Conservation (phyloP, 164 flowering plant species). For the Umbilicus rupestris region DNA sequence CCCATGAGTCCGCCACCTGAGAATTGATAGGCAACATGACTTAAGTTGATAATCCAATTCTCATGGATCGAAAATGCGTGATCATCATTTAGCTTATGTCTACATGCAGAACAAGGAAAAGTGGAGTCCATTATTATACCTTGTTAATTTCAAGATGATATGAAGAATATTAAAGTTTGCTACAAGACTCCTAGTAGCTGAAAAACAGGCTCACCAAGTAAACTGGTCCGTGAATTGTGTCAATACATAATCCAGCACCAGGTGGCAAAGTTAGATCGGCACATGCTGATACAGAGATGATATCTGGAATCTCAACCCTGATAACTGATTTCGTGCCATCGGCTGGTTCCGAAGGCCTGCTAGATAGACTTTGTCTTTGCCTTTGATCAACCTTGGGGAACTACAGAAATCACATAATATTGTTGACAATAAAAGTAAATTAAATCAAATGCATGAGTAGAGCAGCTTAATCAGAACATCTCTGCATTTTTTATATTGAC, state of each 20-base stretch:
- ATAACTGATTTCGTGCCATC: constrained; percentile 29
- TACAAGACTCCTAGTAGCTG: not conserved
- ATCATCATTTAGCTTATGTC: too few species aligned
- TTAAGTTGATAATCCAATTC: not conserved
- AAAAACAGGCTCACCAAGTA: constrained; percentile 51
- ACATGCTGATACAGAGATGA: constrained; percentile 77
- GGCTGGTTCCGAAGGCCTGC: constrained; percentile 26
- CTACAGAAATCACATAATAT: constrained; percentile 20
- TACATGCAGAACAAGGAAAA: not conserved
- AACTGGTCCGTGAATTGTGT: constrained; percentile 76
- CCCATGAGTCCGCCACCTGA: constrained; percentile 96
- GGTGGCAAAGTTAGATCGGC: constrained; percentile 93
- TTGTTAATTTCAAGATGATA: too few species aligned
- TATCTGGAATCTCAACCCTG: constrained; percentile 63
- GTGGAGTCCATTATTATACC: too few species aligned
- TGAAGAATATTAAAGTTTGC: too few species aligned
- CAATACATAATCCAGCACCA: constrained; percentile 89
- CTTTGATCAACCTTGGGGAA: constrained; percentile 43
- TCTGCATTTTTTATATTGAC: too few species aligned
- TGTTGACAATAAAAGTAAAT: too few species aligned
- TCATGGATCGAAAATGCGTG: too few species aligned
- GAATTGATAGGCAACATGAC: not conserved
- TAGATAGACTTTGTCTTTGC: constrained; percentile 34
- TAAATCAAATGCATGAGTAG: too few species aligned
- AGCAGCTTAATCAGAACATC: too few species aligned